Base-by-base conservation (phyloP, 2,329 filamentous ascomycete species). In the Verticillium dahliae region DNA sequence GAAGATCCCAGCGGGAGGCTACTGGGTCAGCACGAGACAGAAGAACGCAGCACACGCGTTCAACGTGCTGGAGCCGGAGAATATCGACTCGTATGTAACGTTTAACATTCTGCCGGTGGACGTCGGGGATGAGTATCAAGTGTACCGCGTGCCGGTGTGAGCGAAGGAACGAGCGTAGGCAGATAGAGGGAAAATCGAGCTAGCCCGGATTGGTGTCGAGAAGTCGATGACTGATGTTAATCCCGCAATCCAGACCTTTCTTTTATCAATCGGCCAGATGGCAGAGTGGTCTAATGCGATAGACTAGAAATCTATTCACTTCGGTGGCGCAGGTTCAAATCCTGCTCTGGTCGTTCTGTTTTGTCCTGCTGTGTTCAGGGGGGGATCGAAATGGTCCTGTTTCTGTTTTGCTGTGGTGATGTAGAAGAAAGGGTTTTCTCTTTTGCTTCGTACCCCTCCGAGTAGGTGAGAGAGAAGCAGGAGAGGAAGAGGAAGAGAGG, bases 11-110 rank as follows among this genome's bases (percentile, higher is more conserved):
- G 65, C 66, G 0, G 72, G 72, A 1, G 71, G 71, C 10, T 74
- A 72, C 58, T 65, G 67, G 33, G 66, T 74, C 0, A 72, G 70
- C 64, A 72, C 72, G 2, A 67, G 68, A 22, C 72, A 74, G 59
- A 71, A 70, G 64, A 74, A 72, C 14, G 70, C 71, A 0, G 72
- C 62, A 0, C 59, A 72, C 1, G 71, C 72, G 0, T 66, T 74
- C 10, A 63, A 68, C 10, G 70, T 68, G 0, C 60, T 74, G 13
- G 72, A 74, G 66, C 72, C 72, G 0, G 72, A 74, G 65, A 70
- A 69, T 2, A 69, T 71, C 10, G 72, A 74, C 60, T 74, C 72
- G 1, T 74, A 71, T 37, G 71, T 67, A 1, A 70, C 69, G 3
- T 69, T 67, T 18, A 72, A 71, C 57, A 68, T 74, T 11, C 62